A percentile compares a stretch with the other conserved stretches of the same genome.
Evolutionary conservation across 2,329 filamentous ascomycete genomes (phyloP).

Genomic region (Talaromyces sp.): DNA sequence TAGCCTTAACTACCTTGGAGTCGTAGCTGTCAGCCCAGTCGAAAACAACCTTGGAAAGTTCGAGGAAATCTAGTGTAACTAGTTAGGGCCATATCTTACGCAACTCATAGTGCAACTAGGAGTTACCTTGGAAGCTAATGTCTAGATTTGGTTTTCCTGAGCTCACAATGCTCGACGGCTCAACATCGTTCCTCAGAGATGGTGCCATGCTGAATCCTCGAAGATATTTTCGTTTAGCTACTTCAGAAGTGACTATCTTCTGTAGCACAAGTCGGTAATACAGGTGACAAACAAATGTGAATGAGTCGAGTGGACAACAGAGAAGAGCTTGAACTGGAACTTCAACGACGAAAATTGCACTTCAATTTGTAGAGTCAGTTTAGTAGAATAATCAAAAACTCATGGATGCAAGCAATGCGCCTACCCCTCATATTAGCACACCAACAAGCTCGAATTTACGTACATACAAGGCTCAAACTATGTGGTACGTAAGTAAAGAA

Average conservation of each 20-base stretch:
- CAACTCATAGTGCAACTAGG: neutral
- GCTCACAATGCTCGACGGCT: neutral
- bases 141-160: slow-evolving; percentile 31
- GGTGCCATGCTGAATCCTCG: slow-evolving; percentile 5
- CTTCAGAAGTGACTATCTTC: neutral
- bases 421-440: neutral
- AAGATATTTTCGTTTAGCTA: neutral
- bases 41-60: slow-evolving; percentile 32
- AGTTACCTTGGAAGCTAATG: slow-evolving; percentile 25
- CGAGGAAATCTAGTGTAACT: slow-evolving; percentile 28
- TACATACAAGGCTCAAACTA: neutral
- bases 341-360: neutral
- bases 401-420: neutral
- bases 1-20: slow-evolving; percentile 30
- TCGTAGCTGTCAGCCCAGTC: slow-evolving; percentile 46
- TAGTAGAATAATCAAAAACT: neutral
- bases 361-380: neutral
- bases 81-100: neutral
- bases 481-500: neutral
- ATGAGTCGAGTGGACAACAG: no score
- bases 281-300: neutral
- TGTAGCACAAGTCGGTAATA: neutral
- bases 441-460: neutral
- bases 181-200: slow-evolving; percentile 6
- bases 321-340: neutral